Evolutionary conservation across 208 protist genomes (phyloP).

Genomic region (Wallacemonas sp.): DNA sequence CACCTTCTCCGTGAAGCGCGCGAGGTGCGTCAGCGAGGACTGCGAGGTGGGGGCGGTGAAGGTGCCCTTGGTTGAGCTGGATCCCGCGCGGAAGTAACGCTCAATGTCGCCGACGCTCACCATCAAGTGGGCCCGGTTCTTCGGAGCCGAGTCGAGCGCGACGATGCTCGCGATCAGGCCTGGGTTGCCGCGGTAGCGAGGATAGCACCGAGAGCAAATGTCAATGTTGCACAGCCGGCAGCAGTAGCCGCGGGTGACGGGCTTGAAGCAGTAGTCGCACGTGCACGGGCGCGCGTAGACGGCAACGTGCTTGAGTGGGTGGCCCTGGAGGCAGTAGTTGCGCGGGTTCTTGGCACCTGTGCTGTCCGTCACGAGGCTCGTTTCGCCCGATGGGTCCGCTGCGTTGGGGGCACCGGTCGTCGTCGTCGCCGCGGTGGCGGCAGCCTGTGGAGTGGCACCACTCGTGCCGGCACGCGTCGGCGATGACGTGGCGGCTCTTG

Average conservation of each 20-base stretch:
- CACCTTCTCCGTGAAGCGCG: conserved; percentile 53
- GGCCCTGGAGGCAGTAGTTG: conserved; percentile 62
- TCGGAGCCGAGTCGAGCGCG: background rate
- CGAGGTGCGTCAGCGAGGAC: conserved; percentile 54
- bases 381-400: background rate
- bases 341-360: conserved; percentile 1
- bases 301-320: conserved; percentile 37
- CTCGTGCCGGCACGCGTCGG: background rate
- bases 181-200: conserved; percentile 41
- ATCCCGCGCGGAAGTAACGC: conserved; percentile 79
- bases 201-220: conserved; percentile 53
- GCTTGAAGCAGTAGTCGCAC: conserved; percentile 47
- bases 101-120: conserved; percentile 79
- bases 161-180: conserved; percentile 25
- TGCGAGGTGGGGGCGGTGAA: conserved; percentile 62
- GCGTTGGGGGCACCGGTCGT: background rate
- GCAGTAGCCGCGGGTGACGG: conserved; percentile 31
- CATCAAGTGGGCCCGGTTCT: conserved; percentile 70
- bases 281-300: conserved; percentile 8
- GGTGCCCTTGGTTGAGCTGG: conserved; percentile 71
- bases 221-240: conserved; percentile 66
- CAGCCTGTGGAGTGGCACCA: background rate
- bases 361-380: background rate
- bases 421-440: background rate
- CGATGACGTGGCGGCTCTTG: background rate